A percentile compares a stretch with the other conserved stretches of the same genome.
phyloP scores from a whole-genome alignment of 2,329 filamentous ascomycete genomes.

The Parascedosporium putredinis region DNA sequence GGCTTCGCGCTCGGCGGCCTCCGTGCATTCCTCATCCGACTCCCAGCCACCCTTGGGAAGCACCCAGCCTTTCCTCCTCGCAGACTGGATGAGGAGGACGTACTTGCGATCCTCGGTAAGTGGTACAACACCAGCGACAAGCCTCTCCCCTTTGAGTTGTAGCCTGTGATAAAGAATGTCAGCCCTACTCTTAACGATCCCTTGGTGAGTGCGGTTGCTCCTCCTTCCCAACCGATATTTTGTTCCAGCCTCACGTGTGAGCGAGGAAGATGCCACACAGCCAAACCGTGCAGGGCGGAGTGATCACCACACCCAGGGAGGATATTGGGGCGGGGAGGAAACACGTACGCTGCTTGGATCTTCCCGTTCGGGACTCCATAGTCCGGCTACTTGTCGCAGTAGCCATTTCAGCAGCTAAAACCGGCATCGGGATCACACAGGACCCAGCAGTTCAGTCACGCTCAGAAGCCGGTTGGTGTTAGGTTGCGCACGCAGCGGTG shows the following conservation, averaged over 20 bases:
- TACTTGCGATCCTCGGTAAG: slow-evolving; percentile 75
- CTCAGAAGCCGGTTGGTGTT: background rate
- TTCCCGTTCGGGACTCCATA: slow-evolving; percentile 66
- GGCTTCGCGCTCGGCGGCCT: slow-evolving; percentile 81
- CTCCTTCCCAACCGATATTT: too few relatives aligned
- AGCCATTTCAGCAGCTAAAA: background rate
- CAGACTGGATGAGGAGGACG: slow-evolving; percentile 90
- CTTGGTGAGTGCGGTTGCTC: too few relatives aligned
- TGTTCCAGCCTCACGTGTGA: too few relatives aligned
- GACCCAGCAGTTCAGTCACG: background rate
- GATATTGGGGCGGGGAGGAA: slow-evolving; percentile 7
- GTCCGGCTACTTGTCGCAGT: slow-evolving; percentile 32
- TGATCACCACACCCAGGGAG: background rate
- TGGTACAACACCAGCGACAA: slow-evolving; percentile 90
- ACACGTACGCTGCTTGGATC: slow-evolving; percentile 71
- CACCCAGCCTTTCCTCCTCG: slow-evolving; percentile 85
- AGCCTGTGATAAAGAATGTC: slow-evolving; percentile 48
- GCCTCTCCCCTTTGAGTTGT: slow-evolving; percentile 86
- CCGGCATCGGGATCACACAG: background rate
- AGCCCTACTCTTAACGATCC: background rate
- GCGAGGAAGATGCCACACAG: too few relatives aligned
- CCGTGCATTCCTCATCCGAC: slow-evolving; percentile 76
- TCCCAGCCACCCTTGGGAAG: slow-evolving; percentile 98
- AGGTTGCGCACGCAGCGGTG: background rate
- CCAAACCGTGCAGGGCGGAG: too few relatives aligned